Evolutionary conservation across 495 filamentous ascomycete species (phyloP).

Genomic region (Apodospora peruviana): DNA sequence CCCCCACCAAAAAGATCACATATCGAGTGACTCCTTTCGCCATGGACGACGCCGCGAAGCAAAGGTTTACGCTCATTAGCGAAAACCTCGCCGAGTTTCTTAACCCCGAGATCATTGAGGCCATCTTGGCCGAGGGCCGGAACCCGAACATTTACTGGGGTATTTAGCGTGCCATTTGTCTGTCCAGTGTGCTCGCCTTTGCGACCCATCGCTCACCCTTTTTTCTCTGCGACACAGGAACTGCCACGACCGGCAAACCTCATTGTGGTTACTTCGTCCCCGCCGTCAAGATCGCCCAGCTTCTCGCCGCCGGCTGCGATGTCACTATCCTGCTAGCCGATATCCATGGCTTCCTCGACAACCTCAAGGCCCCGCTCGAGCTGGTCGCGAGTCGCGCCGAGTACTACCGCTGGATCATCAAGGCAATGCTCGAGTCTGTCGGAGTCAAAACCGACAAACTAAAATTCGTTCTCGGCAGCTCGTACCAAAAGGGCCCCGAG

Average conservation of each 20-base stretch:
- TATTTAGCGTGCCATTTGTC: conserved; percentile 19
- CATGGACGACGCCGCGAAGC: conserved; percentile 3
- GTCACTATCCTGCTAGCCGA: conserved; percentile 80
- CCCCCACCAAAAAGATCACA: too few relatives aligned
- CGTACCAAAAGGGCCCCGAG: conserved; percentile 66
- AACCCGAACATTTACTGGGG: conserved; percentile 83
- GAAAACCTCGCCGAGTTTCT: conserved; percentile 80
- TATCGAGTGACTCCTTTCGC: too few relatives aligned
- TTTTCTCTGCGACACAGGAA: conserved; percentile 38
- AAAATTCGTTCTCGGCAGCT: conserved; percentile 76
- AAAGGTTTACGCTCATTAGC: conserved; percentile 63
- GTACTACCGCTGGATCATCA: conserved; percentile 67
- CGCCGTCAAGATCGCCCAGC: conserved; percentile 82
- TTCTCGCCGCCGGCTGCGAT: conserved; percentile 77
- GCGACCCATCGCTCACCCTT: background rate
- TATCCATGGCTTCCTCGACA: conserved; percentile 71
- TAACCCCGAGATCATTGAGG: conserved; percentile 79
- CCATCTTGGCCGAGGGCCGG: conserved; percentile 64
- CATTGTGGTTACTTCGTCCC: conserved; percentile 70
- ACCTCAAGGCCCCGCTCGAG: conserved; percentile 79
- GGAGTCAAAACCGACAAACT: conserved; percentile 73
- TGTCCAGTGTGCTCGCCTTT: background rate
- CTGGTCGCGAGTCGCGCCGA: conserved; percentile 72
- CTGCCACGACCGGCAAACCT: conserved; percentile 62
- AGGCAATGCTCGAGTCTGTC: conserved; percentile 59